Evolutionary conservation across 129 eudicot genomes (phyloP).

Genomic region (Pittosporum tobira): DNA sequence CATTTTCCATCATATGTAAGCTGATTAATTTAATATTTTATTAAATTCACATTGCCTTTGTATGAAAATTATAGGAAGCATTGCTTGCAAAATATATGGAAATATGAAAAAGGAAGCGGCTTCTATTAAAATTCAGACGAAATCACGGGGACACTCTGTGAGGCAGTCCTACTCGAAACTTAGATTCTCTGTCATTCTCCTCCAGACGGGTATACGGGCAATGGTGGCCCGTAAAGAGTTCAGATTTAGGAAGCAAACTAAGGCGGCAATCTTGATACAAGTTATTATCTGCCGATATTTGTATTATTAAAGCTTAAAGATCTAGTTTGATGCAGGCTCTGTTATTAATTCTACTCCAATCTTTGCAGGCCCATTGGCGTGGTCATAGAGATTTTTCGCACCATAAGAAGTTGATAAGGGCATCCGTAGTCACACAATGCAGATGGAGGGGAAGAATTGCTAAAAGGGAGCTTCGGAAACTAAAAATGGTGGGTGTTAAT

Average conservation of each 20-base stretch:
- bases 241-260: slow-evolving; percentile 48
- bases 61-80: slow-evolving; percentile 36
- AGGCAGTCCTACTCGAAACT: slow-evolving; percentile 37
- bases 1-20: no score
- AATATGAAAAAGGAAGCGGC: slow-evolving; percentile 46
- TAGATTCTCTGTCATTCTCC: slow-evolving; percentile 37
- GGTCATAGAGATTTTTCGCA: slow-evolving; percentile 57
- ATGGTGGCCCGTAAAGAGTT: slow-evolving; percentile 58
- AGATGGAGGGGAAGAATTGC: slow-evolving; percentile 83
- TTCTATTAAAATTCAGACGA: slow-evolving; percentile 57
- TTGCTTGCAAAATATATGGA: slow-evolving; percentile 44
- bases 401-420: slow-evolving; percentile 57
- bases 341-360: slow-evolving; percentile 8
- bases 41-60: background rate
- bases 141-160: slow-evolving; percentile 42
- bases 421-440: slow-evolving; percentile 69
- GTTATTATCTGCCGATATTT: slow-evolving; percentile 27
- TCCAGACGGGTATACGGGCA: slow-evolving; percentile 68
- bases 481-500: slow-evolving; percentile 69
- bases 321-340: slow-evolving; percentile 7
- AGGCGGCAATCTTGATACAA: slow-evolving; percentile 68
- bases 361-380: slow-evolving; percentile 78
- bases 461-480: slow-evolving; percentile 68
- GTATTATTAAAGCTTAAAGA: slow-evolving; percentile 11
- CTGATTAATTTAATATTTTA: no score